These are phyloP conservation scores for Rhinocladiella mackenziei DNA, from an alignment of 2,329 filamentous ascomycete species.

Conservation along the genomic window DNA sequence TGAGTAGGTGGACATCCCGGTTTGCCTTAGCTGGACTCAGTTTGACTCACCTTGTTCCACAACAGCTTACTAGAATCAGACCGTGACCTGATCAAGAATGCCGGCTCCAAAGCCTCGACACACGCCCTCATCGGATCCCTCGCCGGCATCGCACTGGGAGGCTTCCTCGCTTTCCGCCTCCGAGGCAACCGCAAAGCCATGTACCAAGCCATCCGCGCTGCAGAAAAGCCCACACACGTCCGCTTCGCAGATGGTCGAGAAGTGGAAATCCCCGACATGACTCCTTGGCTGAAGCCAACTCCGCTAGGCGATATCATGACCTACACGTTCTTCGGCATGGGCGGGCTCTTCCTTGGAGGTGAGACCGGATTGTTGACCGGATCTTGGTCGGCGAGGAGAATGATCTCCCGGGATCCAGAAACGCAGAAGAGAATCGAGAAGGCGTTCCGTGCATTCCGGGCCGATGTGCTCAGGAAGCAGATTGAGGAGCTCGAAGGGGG, in stretches of 20 bases:
- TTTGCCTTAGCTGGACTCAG: slow-evolving; percentile 11
- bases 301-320: slow-evolving; percentile 58
- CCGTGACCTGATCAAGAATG: slow-evolving; percentile 54
- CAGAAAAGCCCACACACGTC: slow-evolving; percentile 60
- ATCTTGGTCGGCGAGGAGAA: slow-evolving; percentile 50
- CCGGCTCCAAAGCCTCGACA: slow-evolving; percentile 52
- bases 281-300: slow-evolving; percentile 54
- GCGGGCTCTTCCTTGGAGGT: slow-evolving; percentile 61
- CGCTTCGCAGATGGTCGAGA: slow-evolving; percentile 57
- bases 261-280: slow-evolving; percentile 62
- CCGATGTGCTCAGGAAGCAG: slow-evolving; percentile 60
- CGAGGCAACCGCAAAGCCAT: slow-evolving; percentile 54
- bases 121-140: slow-evolving; percentile 58
- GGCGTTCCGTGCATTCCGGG: slow-evolving; percentile 60
- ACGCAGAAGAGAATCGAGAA: slow-evolving; percentile 55
- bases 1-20: slow-evolving; percentile 40
- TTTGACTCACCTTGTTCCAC: slow-evolving; percentile 25
- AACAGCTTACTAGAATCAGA: slow-evolving; percentile 52
- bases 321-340: slow-evolving; percentile 59
- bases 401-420: slow-evolving; percentile 53
- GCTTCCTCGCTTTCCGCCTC: slow-evolving; percentile 56
- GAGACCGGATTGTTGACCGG: slow-evolving; percentile 59
- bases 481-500: slow-evolving; percentile 52
- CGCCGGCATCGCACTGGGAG: slow-evolving; percentile 57
- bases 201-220: slow-evolving; percentile 58